Conservation (phyloP, 2,329 filamentous ascomycete genomes). For the Ceratocystis smalleyi region DNA sequence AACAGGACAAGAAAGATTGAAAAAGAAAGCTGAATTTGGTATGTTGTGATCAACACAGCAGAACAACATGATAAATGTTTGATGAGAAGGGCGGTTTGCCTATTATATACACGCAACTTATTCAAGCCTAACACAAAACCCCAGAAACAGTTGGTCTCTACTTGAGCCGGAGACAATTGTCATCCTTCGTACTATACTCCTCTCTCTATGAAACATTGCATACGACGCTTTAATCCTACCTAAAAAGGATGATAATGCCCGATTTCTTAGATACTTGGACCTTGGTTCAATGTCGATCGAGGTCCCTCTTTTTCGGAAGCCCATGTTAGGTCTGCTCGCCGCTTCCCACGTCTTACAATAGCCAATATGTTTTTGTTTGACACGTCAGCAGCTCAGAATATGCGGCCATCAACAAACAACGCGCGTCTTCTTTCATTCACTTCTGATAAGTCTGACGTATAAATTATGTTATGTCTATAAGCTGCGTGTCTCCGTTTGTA, state of each 20-base stretch:
- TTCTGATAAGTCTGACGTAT: neutral
- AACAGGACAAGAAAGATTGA: neutral
- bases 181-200: neutral
- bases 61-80: neutral
- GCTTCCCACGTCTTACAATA: neutral
- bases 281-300: neutral
- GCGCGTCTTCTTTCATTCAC: neutral
- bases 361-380: neutral
- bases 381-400: neutral
- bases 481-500: neutral
- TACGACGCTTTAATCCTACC: neutral
- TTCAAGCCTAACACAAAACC: neutral
- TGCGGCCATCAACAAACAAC: neutral
- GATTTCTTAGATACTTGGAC: neutral
- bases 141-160: neutral
- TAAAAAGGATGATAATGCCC: neutral
- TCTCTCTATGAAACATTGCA: neutral
- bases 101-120: neutral
- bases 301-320: neutral
- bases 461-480: neutral
- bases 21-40: neutral
- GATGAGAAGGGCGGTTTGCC: neutral
- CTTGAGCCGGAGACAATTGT: neutral
- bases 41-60: neutral
- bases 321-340: neutral